phyloP scores from a whole-genome alignment of 2,329 filamentous ascomycete genomes.

The Fusarium bactridioides region DNA sequence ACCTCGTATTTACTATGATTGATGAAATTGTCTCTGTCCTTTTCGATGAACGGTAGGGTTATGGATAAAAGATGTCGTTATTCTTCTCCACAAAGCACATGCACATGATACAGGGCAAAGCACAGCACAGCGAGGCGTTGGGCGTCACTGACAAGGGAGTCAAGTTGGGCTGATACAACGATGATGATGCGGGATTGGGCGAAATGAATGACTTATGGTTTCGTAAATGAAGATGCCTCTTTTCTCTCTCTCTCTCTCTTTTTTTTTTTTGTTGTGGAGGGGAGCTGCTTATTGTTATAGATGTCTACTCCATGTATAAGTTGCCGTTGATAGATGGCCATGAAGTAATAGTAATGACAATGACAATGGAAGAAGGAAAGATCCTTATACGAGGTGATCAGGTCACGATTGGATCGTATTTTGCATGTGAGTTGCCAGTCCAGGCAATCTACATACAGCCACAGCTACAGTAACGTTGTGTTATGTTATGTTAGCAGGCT shows the following conservation, averaged over 20 bases:
- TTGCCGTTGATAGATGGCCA: background rate
- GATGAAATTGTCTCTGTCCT: slow-evolving; percentile 74
- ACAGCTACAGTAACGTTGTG: slow-evolving; percentile 3
- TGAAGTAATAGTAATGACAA: slow-evolving; percentile 27
- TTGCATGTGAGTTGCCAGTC: slow-evolving; percentile 3
- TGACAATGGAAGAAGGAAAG: background rate
- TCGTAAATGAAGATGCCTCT: background rate
- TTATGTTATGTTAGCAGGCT: background rate
- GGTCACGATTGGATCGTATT: background rate
- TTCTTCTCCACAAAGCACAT: slow-evolving; percentile 16
- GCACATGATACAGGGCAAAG: slow-evolving; percentile 9
- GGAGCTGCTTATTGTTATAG: background rate
- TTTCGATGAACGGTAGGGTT: slow-evolving; percentile 57
- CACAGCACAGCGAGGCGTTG: slow-evolving; percentile 33
- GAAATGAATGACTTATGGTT: slow-evolving; percentile 21
- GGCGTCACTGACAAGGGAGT: slow-evolving; percentile 33
- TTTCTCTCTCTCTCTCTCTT: background rate
- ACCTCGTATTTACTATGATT: slow-evolving; percentile 74
- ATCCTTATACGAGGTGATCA: background rate
- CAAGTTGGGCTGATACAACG: slow-evolving; percentile 22
- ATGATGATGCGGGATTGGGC: slow-evolving; percentile 5
- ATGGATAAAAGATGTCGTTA: background rate
- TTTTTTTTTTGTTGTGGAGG: background rate
- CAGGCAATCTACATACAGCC: background rate
- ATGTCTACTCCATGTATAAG: background rate